These are phyloP conservation scores for Syzygium malaccense DNA, from an alignment of 441 rosid species.

Conservation along the genomic window DNA sequence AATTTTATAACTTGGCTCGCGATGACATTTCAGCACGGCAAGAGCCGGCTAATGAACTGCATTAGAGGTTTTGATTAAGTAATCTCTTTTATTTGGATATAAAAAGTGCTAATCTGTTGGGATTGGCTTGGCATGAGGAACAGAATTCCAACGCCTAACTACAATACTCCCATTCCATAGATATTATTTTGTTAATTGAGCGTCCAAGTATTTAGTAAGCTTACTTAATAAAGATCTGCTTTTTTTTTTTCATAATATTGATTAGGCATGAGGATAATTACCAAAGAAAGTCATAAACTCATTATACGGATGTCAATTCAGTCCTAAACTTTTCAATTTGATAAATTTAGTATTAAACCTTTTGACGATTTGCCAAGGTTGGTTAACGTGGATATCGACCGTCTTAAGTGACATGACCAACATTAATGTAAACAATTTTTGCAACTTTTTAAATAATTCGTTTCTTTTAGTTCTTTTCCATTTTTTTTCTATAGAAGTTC, in stretches of 20 bases:
- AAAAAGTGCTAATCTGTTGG: not conserved
- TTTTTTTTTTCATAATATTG: not conserved
- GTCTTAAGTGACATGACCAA: rapidly evolving
- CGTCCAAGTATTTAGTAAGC: not conserved
- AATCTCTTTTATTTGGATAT: not conserved
- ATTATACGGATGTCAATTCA: rapidly evolving
- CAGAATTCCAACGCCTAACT: not conserved
- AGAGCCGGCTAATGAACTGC: not conserved
- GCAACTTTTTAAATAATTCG: too few relatives aligned
- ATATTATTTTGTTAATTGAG: not conserved
- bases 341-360: rapidly evolving
- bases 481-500: rapidly evolving
- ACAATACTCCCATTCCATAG: not conserved
- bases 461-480: not conserved
- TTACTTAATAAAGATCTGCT: not conserved
- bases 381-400: rapidly evolving
- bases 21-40: not conserved
- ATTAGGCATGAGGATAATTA: rapidly evolving
- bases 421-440: not conserved
- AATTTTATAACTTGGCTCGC: not conserved
- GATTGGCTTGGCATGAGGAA: not conserved
- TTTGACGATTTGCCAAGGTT: not conserved
- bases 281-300: not conserved
- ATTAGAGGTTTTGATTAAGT: not conserved
- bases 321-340: not conserved